phyloP scores from a whole-genome alignment of 106 monocot genomes.

The Gastrodia elata region DNA sequence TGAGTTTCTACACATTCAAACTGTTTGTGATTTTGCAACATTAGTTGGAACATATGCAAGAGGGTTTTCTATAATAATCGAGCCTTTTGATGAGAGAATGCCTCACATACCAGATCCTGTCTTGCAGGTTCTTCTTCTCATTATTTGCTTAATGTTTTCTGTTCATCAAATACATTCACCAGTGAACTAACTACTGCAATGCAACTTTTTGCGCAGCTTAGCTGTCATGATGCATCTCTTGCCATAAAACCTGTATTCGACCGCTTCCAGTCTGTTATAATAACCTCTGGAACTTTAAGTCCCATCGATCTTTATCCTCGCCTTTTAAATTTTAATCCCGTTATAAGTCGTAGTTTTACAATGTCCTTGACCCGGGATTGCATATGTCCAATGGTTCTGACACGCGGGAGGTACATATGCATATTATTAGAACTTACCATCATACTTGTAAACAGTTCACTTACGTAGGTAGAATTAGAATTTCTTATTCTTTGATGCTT shows the following conservation, averaged over 20 bases:
- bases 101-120: conserved; percentile 92
- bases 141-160: not conserved
- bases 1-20: conserved; percentile 89
- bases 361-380: conserved; percentile 99
- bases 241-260: conserved; percentile 97
- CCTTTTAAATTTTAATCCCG: conserved; percentile 90
- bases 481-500: not conserved
- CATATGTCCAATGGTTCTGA: conserved; percentile 99
- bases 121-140: conserved; percentile 53
- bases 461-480: not conserved
- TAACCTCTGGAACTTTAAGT: conserved; percentile 97
- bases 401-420: conserved; percentile 81
- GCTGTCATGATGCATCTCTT: conserved; percentile 95
- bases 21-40: conserved; percentile 95
- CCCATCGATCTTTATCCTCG: conserved; percentile 97
- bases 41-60: conserved; percentile 83
- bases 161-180: conserved; percentile 4
- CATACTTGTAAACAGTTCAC: not conserved
- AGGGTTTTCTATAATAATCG: conserved; percentile 96
- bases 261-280: conserved; percentile 91
- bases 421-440: not conserved
- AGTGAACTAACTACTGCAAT: not conserved
- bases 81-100: conserved; percentile 97
- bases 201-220: conserved; percentile 45
- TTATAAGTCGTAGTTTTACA: conserved; percentile 89